These are phyloP conservation scores for Metarhizium robertsii DNA, from an alignment of 2,329 filamentous ascomycete species.

Conservation along the genomic window DNA sequence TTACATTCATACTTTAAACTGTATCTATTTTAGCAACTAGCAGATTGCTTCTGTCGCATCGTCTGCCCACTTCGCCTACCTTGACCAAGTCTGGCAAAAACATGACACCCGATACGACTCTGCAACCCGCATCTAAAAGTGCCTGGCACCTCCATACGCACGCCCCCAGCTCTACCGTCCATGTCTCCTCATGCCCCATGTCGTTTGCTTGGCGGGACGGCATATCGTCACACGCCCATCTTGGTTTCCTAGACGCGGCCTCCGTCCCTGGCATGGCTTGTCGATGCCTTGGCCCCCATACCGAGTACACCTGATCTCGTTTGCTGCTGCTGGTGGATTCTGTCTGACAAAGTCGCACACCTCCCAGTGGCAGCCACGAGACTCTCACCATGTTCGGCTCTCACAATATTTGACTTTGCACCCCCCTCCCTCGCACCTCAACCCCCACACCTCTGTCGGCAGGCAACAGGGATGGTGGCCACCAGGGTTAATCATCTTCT, in stretches of 20 bases:
- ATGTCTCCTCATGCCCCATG: too few relatives aligned
- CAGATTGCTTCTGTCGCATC: not conserved
- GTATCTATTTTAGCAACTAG: not conserved
- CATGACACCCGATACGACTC: not conserved
- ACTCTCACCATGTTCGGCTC: too few relatives aligned
- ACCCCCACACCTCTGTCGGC: not conserved
- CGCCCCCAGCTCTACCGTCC: too few relatives aligned
- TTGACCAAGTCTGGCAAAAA: not conserved
- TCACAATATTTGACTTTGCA: too few relatives aligned
- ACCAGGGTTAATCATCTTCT: not conserved
- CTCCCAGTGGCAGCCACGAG: not conserved
- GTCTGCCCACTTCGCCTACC: not conserved
- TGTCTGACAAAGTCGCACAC: not conserved
- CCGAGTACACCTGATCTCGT: not conserved
- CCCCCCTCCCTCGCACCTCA: not conserved
- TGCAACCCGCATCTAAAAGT: not conserved
- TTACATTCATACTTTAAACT: too few relatives aligned
- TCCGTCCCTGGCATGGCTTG: conserved; percentile 1
- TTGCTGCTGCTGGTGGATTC: not conserved
- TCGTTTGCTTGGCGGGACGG: too few relatives aligned
- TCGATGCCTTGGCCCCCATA: not conserved
- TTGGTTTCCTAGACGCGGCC: not conserved
- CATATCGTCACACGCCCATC: too few relatives aligned
- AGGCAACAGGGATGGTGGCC: not conserved
- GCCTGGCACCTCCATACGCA: not conserved